Base-by-base conservation (phyloP, 2,329 filamentous ascomycete species). In the Thermomyces lanuginosus region DNA sequence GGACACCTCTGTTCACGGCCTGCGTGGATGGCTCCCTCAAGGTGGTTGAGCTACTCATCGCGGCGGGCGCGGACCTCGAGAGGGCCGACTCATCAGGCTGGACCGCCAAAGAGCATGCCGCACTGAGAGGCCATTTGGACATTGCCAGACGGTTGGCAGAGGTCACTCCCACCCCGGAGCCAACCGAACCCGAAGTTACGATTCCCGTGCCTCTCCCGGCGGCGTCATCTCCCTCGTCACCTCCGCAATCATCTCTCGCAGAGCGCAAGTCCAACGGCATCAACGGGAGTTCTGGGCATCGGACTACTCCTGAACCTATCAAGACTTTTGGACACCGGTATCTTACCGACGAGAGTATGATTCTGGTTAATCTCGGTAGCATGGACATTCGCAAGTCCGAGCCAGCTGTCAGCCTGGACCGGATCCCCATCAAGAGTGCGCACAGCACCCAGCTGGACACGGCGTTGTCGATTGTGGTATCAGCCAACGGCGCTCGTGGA, bases 321-420 rank as follows among this genome's bases (percentile, higher is more conserved):
- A 95, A 95, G 55, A 80, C 82, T 1, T 98, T 95, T 51, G 89
- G 89, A 30, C 89, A 98, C 60, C 73, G 86, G 28, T 98, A 95
- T 53, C 66, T 98, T 26, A 91, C 73, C 10, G 72, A 91, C 27
- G 76, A 92, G 43, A 80, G 80, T 36, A 74, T 98, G 61, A 70
- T 98, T 3, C 63, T 95, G 25, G 84, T 98, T 41, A 93, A 82
- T 43, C 60, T 98, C 6, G 89, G 89, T 0, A 86, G 81, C 0
- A 92, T 93, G 80, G 89, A 98, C 46, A 79, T 80, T 57, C 72
- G 83, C 29, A 92, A 89, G 54, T 66, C 71, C 17, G 59, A 76
- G 4, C 71, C 81, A 23, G 74, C 86, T 0, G 84, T 98, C 23
- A 80, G 72, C 37, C 64, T 98, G 12, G 89, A 95, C 39, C 75